Conservation (phyloP, 2,329 filamentous ascomycete species). For the Fusarium euwallaceae region DNA sequence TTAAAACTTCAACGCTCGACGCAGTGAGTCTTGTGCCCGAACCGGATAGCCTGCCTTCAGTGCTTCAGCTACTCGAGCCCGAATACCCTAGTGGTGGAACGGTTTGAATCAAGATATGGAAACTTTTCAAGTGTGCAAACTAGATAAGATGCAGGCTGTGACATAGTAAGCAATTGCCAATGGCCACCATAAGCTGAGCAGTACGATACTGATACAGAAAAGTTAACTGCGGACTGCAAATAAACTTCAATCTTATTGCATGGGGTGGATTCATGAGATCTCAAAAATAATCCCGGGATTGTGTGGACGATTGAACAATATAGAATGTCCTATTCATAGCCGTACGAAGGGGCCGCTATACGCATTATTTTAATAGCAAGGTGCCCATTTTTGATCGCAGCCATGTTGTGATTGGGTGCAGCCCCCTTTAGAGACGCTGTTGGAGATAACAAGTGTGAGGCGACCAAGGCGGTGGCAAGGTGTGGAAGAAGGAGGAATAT, state of each 20-base stretch:
- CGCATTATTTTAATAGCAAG: background rate
- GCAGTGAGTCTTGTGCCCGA: background rate
- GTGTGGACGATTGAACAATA: background rate
- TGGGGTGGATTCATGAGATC: background rate
- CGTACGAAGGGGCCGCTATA: background rate
- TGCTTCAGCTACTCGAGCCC: background rate
- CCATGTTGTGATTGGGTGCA: background rate
- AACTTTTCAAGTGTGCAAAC: background rate
- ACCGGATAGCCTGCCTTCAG: background rate
- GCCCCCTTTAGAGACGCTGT: background rate
- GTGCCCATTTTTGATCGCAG: background rate
- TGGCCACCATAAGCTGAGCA: background rate
- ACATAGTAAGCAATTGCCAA: background rate
- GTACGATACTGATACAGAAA: background rate
- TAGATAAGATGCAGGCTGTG: background rate
- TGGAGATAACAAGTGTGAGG: too few relatives aligned
- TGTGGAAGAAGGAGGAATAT: too few relatives aligned
- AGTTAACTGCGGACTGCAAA: background rate
- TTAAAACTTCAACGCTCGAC: background rate
- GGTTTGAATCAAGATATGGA: background rate
- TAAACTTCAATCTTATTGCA: background rate
- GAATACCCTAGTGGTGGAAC: background rate
- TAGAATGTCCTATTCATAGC: background rate
- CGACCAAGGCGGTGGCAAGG: too few relatives aligned
- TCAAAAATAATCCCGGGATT: background rate